A percentile compares a stretch with the other conserved stretches of the same genome.
These are phyloP conservation scores for Suillus hirtellus DNA, from an alignment of 768 basidiomycete genomes.

Conservation along the genomic window DNA sequence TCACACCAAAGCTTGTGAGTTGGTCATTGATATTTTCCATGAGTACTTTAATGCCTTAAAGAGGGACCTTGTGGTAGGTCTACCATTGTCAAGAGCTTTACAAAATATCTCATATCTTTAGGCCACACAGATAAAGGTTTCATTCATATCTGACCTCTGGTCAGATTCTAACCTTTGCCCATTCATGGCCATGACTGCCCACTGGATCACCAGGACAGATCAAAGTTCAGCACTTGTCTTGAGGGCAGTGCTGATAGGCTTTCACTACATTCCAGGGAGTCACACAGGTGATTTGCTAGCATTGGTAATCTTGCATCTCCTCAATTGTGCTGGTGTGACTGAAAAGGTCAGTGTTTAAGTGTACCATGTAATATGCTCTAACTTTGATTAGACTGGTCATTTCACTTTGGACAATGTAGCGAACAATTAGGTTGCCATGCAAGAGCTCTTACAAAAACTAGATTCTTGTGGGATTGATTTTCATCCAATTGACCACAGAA, in stretches of 20 bases:
- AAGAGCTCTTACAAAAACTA: not conserved
- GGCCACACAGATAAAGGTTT: no score
- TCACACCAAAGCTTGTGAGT: no score
- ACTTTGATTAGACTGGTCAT: slow-evolving; percentile 16
- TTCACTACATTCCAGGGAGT: no score
- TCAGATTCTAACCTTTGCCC: no score
- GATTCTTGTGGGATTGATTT: not conserved
- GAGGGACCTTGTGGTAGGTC: no score
- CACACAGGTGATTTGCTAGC: not conserved
- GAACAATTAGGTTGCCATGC: not conserved
- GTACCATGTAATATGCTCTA: not conserved
- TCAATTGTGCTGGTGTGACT: not conserved
- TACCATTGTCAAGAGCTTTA: no score
- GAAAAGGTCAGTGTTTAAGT: not conserved
- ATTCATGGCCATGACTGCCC: not conserved
- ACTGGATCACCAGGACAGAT: not conserved
- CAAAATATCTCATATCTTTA: no score
- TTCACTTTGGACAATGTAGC: not conserved
- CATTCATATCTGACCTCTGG: no score
- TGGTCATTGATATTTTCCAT: no score
- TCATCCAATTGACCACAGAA: not conserved
- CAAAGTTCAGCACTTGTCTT: not conserved
- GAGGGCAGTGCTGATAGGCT: no score
- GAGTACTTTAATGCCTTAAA: no score
- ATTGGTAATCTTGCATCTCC: not conserved